Evolutionary conservation across 2,329 filamentous ascomycete genomes (phyloP).

Genomic region (Penicillium verrucosum): DNA sequence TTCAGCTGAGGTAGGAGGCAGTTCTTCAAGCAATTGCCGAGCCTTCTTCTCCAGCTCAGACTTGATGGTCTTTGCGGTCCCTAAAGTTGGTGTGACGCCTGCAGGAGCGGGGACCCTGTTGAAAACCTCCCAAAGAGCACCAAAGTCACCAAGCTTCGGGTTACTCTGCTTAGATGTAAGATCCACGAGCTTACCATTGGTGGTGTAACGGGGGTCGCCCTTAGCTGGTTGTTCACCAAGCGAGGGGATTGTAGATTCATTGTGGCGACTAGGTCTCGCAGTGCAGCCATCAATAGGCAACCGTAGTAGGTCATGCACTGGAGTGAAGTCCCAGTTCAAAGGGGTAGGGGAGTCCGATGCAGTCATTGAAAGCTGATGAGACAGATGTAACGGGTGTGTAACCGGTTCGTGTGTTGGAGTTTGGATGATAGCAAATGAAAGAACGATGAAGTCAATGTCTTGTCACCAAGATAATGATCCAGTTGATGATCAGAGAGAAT

Average conservation of each 20-base stretch:
- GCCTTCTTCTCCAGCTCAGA: not conserved
- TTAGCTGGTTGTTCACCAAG: conserved; percentile 7
- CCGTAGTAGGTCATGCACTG: conserved; percentile 44
- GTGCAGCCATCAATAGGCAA: conserved; percentile 27
- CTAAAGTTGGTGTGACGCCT: not conserved
- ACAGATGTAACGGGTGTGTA: not conserved
- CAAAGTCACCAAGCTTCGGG: conserved; percentile 44
- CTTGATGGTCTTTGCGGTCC: not conserved
- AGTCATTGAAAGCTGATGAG: conserved; percentile 29
- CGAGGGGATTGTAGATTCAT: conserved; percentile 8
- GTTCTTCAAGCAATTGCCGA: not conserved
- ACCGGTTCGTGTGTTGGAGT: not conserved
- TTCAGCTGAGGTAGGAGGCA: conserved; percentile 22
- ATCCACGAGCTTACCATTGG: not conserved
- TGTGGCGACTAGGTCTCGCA: conserved; percentile 10
- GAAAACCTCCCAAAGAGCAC: conserved; percentile 42
- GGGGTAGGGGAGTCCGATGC: conserved; percentile 19
- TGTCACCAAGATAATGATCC: not conserved
- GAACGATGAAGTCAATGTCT: not conserved
- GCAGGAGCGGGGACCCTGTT: conserved; percentile 19
- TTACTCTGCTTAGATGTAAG: conserved; percentile 6
- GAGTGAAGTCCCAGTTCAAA: conserved; percentile 46
- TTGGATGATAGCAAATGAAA: not conserved
- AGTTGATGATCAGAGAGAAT: not conserved
- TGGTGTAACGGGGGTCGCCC: not conserved